phyloP scores from a whole-genome alignment of 441 rosid genomes.

The Mallotus japonicus region DNA sequence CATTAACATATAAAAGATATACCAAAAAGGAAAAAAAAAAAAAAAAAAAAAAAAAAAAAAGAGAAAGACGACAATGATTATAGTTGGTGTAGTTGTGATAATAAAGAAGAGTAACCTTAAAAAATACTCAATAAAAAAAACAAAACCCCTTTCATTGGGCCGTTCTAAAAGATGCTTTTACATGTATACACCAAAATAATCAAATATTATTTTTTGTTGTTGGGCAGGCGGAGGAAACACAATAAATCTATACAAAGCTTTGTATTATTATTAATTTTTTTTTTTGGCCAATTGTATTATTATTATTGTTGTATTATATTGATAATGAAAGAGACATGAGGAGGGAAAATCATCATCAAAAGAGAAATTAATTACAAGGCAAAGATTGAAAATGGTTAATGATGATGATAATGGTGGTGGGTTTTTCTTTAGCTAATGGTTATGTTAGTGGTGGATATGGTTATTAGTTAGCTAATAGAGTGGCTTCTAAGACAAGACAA shows the following conservation, averaged over 20 bases:
- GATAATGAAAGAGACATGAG: conserved; percentile 20
- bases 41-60: no score
- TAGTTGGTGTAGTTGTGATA: not conserved
- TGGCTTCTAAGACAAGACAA: conserved; percentile 67
- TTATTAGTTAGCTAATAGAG: conserved; percentile 29
- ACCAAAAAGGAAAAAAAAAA: not conserved
- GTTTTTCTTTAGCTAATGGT: not conserved
- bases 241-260: conserved; percentile 9
- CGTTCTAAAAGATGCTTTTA: conserved; percentile 6
- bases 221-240: conserved; percentile 25
- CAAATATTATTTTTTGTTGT: conserved; percentile 3
- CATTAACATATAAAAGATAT: no score
- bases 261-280: not conserved
- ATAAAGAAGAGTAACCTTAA: conserved; percentile 7
- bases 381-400: not conserved
- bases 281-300: no score
- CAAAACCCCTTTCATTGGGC: not conserved
- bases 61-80: conserved; percentile 4
- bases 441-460: conserved; percentile 24
- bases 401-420: conserved; percentile 18
- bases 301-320: not conserved
- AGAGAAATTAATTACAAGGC: not conserved
- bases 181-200: not conserved
- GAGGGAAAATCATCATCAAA: not conserved
- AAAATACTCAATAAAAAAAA: conserved; percentile 16